A percentile compares a stretch with the other conserved stretches of the same genome.
Conservation (phyloP, 2,329 filamentous ascomycete genomes). For the Helotiales sp. region DNA sequence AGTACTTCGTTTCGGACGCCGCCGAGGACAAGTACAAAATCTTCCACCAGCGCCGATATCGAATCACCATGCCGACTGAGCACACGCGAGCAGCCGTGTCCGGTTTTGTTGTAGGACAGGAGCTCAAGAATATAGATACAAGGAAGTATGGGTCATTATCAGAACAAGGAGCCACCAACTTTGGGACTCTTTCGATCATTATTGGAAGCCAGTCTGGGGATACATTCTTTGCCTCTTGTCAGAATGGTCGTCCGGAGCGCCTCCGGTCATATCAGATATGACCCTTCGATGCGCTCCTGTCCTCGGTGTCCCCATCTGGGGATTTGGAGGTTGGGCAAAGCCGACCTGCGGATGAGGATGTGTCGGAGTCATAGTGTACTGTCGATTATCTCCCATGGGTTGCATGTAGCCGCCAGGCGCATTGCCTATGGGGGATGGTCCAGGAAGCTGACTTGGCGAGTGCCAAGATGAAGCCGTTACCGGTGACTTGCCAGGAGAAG, state of each 20-base stretch:
- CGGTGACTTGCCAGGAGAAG: conserved; percentile 43
- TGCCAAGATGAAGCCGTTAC: conserved; percentile 41
- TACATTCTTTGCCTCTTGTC: conserved; percentile 44
- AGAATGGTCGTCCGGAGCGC: conserved; percentile 35
- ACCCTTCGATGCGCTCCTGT: conserved; percentile 37
- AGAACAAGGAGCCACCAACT: not conserved
- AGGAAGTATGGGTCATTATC: not conserved
- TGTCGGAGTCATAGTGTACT: conserved; percentile 40
- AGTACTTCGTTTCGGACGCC: conserved; percentile 25
- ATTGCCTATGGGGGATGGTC: conserved; percentile 38
- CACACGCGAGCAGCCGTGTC: not conserved
- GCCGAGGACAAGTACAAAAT: conserved; percentile 17
- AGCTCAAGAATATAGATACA: conserved; percentile 27
- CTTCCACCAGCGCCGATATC: conserved; percentile 26
- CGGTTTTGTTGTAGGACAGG: not conserved
- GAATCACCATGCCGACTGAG: conserved; percentile 5
- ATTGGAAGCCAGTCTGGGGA: conserved; percentile 34
- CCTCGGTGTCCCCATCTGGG: conserved; percentile 33
- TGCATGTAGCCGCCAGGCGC: conserved; percentile 36
- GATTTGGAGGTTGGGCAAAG: conserved; percentile 31
- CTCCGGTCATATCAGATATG: conserved; percentile 40
- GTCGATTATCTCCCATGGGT: conserved; percentile 36
- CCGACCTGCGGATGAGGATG: conserved; percentile 35
- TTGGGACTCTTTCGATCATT: conserved; percentile 24
- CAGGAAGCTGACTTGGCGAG: conserved; percentile 41